phyloP scores from a whole-genome alignment of 108 stramenopile genomes.

The Poteriospumella lacustris region DNA sequence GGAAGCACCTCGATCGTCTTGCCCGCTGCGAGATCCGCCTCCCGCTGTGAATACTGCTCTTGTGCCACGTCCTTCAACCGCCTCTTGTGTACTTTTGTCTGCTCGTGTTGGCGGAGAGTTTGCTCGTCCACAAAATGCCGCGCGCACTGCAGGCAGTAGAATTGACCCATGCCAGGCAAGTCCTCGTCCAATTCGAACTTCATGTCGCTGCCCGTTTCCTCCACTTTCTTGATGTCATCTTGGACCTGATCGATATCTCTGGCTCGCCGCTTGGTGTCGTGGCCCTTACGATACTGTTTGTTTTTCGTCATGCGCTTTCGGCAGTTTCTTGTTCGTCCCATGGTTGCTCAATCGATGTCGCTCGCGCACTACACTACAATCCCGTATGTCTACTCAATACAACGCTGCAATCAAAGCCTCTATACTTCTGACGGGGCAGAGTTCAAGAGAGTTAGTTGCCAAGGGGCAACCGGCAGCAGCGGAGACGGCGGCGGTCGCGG shows the following conservation, averaged over 20 bases:
- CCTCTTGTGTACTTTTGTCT: conserved; percentile 58
- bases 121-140: conserved; percentile 85
- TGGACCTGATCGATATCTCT: conserved; percentile 54
- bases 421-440: too few relatives aligned
- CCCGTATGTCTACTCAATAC: too few relatives aligned
- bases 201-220: conserved; percentile 54
- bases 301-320: not conserved
- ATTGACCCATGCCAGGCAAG: conserved; percentile 93
- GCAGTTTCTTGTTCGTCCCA: not conserved
- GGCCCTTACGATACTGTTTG: not conserved
- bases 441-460: too few relatives aligned
- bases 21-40: too few relatives aligned
- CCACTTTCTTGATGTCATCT: conserved; percentile 79
- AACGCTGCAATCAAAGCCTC: too few relatives aligned
- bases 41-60: too few relatives aligned
- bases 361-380: too few relatives aligned
- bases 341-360: too few relatives aligned
- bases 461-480: too few relatives aligned
- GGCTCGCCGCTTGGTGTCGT: not conserved
- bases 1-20: too few relatives aligned
- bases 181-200: conserved; percentile 84
- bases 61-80: too few relatives aligned
- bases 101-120: conserved; percentile 81
- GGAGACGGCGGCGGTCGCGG: too few relatives aligned
- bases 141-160: conserved; percentile 88